These are phyloP conservation scores for Amaranthus tricolor DNA, from an alignment of 179 eudicot genomes.

Conservation along the genomic window DNA sequence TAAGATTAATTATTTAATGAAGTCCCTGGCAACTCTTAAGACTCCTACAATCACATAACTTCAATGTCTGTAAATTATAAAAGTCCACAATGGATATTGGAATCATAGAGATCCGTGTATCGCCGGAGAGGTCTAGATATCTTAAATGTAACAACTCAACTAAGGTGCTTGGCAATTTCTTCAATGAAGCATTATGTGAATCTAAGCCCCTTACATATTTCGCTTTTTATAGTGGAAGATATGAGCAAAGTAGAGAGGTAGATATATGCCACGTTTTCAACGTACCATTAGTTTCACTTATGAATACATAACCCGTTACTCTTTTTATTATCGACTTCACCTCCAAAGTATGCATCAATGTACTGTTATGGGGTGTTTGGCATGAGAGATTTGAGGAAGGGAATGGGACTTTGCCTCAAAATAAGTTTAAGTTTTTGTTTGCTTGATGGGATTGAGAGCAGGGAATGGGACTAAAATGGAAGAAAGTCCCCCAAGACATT, in stretches of 20 bases:
- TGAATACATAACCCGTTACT: background rate
- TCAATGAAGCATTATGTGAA: background rate
- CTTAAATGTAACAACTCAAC: conserved; percentile 19
- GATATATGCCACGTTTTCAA: background rate
- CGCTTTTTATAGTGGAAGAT: no score
- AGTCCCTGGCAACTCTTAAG: conserved; percentile 11
- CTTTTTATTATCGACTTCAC: background rate
- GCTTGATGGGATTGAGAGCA: no score
- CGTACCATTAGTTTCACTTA: background rate
- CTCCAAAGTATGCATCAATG: background rate
- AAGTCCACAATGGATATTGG: conserved; percentile 1
- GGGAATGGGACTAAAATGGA: no score
- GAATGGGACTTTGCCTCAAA: no score
- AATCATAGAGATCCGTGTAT: background rate
- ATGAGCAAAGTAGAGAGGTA: no score
- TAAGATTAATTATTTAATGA: conserved; percentile 6
- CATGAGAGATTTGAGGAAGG: no score
- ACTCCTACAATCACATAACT: background rate
- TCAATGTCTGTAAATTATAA: conserved; percentile 2
- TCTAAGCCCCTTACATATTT: background rate
- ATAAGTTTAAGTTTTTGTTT: no score
- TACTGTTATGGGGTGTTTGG: background rate
- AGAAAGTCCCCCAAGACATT: no score
- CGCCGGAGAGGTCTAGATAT: background rate
- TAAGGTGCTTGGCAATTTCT: background rate